phyloP scores from a whole-genome alignment of 2,329 filamentous ascomycete species.

The Emmonsia crescens region DNA sequence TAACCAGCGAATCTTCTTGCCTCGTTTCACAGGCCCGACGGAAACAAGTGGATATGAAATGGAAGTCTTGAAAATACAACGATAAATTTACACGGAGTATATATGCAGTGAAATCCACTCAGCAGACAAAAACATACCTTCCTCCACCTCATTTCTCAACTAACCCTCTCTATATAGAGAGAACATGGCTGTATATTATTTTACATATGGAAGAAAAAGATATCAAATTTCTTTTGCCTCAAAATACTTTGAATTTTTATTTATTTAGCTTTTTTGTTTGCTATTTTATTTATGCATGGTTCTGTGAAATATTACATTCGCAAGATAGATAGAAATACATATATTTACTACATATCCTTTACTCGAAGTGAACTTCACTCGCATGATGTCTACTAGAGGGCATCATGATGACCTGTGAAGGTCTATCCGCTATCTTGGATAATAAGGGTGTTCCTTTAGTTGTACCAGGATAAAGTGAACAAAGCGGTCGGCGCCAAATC shows the following conservation, averaged over 20 bases:
- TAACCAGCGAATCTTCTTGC: neutral
- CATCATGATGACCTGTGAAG: too few species aligned
- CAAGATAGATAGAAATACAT: neutral
- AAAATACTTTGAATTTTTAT: neutral
- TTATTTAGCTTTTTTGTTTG: neutral
- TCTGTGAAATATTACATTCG: neutral
- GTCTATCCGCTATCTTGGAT: too few species aligned
- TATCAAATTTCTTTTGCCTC: neutral
- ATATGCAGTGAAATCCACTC: neutral
- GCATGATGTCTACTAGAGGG: too few species aligned
- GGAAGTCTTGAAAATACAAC: conserved; percentile 9
- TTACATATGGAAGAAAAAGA: neutral
- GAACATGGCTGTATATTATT: neutral
- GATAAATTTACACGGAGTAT: neutral
- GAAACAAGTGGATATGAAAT: conserved; percentile 39
- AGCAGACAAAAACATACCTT: neutral
- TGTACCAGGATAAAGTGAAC: too few species aligned
- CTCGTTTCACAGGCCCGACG: conserved; percentile 31
- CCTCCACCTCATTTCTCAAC: neutral
- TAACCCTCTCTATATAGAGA: neutral
- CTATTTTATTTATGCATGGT: neutral
- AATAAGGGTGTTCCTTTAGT: too few species aligned
- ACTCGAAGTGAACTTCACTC: neutral
- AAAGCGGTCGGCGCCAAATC: neutral
- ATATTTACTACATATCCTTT: neutral